Base-by-base conservation (phyloP, 805 yeast species). In the Candida boidinii region DNA sequence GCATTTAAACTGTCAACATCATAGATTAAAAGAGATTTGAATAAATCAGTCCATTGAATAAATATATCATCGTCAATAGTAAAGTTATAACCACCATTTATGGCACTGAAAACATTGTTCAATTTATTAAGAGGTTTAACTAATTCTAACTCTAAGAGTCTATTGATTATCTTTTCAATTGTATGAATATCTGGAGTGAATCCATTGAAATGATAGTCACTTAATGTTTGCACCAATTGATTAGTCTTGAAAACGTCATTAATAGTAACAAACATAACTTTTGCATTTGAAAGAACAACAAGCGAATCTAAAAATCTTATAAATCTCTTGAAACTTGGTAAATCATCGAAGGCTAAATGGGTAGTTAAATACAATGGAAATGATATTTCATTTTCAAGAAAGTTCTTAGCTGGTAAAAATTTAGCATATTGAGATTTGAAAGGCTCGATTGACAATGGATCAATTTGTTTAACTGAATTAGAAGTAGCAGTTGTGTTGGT, bases 131-230 rank as follows among this genome's bases (percentile, higher is more conserved):
- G n/a, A n/a, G n/a, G n/a, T 23, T 34, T 43, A 16, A 44, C 33
- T n/a, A 45, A 19, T 28, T 37, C 39, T 30, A 45, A 28, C 4
- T 43, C 41, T 11, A 36, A 16, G 9, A 39, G 26, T 22, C 37
- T 38, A 17, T 43, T 38, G 18, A 38, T 30, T 8, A 43, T 33
- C 30, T 31, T 36, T 23, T 46, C 50, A n/a, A 46, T 36, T 14
- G 45, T 29, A 30, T 26, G 18, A n/a, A n/a, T n/a, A n/a, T n/a
- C n/a, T n/a, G n/a, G n/a, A n/a, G n/a, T n/a, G n/a, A n/a, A n/a
- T n/a, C n/a, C n/a, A n/a, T n/a, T n/a, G n/a, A n/a, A n/a, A n/a
- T n/a, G n/a, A 31, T 23, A 33, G 29, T 43, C 42, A 9, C 28
- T 37, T 23, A 39, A 26, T 6, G 20, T 18, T 24, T 30, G 31